Conservation (phyloP, 768 basidiomycete genomes). For the Flagelloscypha sp. region DNA sequence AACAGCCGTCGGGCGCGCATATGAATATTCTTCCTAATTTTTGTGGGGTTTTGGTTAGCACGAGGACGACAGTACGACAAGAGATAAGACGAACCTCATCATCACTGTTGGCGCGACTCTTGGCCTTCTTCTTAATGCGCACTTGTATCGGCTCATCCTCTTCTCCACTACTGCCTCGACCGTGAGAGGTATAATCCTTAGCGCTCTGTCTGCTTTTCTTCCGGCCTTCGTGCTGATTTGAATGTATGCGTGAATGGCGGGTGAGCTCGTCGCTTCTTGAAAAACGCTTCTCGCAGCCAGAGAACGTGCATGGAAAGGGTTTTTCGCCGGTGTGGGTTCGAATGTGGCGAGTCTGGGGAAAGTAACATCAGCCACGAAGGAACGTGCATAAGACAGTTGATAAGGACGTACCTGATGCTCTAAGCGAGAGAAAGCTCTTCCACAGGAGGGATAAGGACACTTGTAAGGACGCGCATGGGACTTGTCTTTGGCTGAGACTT, state of each 20-base stretch:
- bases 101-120: constrained; percentile 71
- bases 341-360: constrained; percentile 84
- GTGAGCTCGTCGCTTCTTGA: constrained; percentile 98
- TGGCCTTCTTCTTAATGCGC: constrained; percentile 67
- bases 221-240: constrained; percentile 38
- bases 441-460: constrained; percentile 86
- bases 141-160: constrained; percentile 16
- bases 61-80: constrained; percentile 2
- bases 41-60: constrained; percentile 4
- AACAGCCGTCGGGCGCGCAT: constrained; percentile 48
- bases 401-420: constrained; percentile 75
- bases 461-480: constrained; percentile 77
- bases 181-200: constrained; percentile 10
- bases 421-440: constrained; percentile 90
- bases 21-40: constrained; percentile 43
- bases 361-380: constrained; percentile 13
- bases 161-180: constrained; percentile 5
- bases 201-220: constrained; percentile 21
- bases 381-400: constrained; percentile 3
- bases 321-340: constrained; percentile 98
- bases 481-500: too few species aligned
- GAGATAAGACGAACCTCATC: constrained; percentile 58
- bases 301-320: constrained; percentile 86
- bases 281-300: constrained; percentile 97
- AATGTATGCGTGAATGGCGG: constrained; percentile 90